Conservation (phyloP, 345 rosid species). For the Linum trigynum region DNA sequence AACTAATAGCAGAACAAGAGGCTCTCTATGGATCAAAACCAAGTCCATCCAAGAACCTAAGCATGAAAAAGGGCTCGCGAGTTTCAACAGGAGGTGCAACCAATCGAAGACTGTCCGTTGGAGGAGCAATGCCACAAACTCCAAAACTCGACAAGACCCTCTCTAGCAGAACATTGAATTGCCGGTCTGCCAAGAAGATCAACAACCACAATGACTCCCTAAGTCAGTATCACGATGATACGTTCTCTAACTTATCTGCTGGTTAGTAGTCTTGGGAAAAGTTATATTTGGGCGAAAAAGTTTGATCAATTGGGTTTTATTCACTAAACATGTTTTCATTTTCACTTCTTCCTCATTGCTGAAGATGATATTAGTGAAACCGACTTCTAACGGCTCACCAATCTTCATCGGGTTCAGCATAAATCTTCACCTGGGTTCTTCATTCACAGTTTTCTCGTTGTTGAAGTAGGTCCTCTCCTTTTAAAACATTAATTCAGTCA, state of each 20-base stretch:
- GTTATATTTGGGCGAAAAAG: neutral
- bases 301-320: neutral
- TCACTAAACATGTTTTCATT: neutral
- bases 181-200: neutral
- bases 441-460: neutral
- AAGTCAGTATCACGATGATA: neutral
- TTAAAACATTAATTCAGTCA: no score
- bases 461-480: neutral
- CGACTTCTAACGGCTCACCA: neutral
- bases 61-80: slow-evolving; percentile 63
- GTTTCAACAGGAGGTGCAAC: slow-evolving; percentile 68
- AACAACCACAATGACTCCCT: neutral
- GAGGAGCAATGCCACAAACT: slow-evolving; percentile 60
- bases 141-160: slow-evolving; percentile 47
- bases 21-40: slow-evolving; percentile 91
- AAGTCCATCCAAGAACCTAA: slow-evolving; percentile 78
- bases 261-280: neutral
- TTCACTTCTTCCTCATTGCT: neutral
- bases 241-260: neutral
- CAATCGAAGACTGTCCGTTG: slow-evolving; percentile 64
- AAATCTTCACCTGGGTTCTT: neutral
- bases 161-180: slow-evolving; percentile 8
- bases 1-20: slow-evolving; percentile 86
- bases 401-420: neutral
- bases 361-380: slow-evolving; percentile 1